Conservation (phyloP, 129 eudicot species). For the Sambucus nigra region DNA sequence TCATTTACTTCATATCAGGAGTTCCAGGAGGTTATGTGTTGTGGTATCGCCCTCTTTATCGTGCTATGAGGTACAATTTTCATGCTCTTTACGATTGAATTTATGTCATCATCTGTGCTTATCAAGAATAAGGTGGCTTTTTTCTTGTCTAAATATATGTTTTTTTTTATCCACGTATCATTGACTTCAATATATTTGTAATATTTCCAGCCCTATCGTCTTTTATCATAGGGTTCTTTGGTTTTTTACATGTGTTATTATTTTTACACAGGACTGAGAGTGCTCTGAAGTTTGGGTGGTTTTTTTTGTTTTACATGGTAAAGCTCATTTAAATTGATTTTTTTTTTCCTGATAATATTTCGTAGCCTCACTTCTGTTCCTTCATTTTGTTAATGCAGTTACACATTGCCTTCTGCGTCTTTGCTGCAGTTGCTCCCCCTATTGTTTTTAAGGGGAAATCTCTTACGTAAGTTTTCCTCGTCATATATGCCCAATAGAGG, state of each 20-base stretch:
- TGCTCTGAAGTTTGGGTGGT: conserved; percentile 83
- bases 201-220: no score
- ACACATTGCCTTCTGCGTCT: conserved; percentile 73
- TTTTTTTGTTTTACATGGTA: conserved; percentile 74
- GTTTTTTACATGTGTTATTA: background rate
- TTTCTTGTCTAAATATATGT: background rate
- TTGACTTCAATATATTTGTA: background rate
- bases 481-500: background rate
- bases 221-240: no score
- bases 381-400: conserved; percentile 34
- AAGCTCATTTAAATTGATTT: conserved; percentile 1
- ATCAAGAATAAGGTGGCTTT: no score
- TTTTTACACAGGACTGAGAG: conserved; percentile 71
- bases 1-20: conserved; percentile 74
- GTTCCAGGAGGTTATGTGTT: conserved; percentile 85
- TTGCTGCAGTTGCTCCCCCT: conserved; percentile 94
- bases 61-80: conserved; percentile 69
- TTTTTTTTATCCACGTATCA: background rate
- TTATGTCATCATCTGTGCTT: no score
- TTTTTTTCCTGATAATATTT: background rate
- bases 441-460: conserved; percentile 80
- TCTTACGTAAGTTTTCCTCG: conserved; percentile 52
- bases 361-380: background rate
- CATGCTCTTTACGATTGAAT: background rate
- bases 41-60: conserved; percentile 95